These are phyloP conservation scores for Firmiana major DNA, from an alignment of 345 rosid species.

Conservation along the genomic window DNA sequence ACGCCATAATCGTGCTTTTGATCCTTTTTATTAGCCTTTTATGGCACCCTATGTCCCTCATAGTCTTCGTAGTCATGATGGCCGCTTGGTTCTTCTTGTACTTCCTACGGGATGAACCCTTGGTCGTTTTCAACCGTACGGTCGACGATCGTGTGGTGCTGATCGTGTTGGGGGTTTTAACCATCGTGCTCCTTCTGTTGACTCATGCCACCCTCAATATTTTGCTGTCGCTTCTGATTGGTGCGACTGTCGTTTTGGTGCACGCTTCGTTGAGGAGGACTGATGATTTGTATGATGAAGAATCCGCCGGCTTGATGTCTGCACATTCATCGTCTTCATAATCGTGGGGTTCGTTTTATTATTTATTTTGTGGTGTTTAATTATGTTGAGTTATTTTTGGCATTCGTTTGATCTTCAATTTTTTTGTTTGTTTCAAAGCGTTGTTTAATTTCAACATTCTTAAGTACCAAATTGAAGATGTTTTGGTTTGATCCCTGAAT, in stretches of 20 bases:
- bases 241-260: slow-evolving; percentile 42
- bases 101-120: slow-evolving; percentile 74
- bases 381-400: background rate
- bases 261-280: slow-evolving; percentile 63
- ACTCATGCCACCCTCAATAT: slow-evolving; percentile 61
- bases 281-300: slow-evolving; percentile 70
- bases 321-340: slow-evolving; percentile 31
- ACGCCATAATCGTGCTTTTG: slow-evolving; percentile 47
- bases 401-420: background rate
- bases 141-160: slow-evolving; percentile 64
- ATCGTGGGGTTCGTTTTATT: background rate
- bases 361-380: background rate
- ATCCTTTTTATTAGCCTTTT: slow-evolving; percentile 65
- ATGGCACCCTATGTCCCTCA: slow-evolving; percentile 75
- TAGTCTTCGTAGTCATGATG: slow-evolving; percentile 56
- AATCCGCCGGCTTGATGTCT: slow-evolving; percentile 40
- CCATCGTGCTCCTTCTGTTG: slow-evolving; percentile 57
- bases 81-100: slow-evolving; percentile 70
- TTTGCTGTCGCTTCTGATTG: slow-evolving; percentile 45
- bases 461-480: background rate
- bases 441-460: background rate
- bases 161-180: slow-evolving; percentile 43
- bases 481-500: background rate
- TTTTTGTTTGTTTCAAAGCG: background rate
- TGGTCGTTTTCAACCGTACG: slow-evolving; percentile 42